A percentile compares a stretch with the other conserved stretches of the same genome.
These are phyloP conservation scores for Boletus sensibilis DNA, from an alignment of 768 basidiomycete species.

Conservation along the genomic window DNA sequence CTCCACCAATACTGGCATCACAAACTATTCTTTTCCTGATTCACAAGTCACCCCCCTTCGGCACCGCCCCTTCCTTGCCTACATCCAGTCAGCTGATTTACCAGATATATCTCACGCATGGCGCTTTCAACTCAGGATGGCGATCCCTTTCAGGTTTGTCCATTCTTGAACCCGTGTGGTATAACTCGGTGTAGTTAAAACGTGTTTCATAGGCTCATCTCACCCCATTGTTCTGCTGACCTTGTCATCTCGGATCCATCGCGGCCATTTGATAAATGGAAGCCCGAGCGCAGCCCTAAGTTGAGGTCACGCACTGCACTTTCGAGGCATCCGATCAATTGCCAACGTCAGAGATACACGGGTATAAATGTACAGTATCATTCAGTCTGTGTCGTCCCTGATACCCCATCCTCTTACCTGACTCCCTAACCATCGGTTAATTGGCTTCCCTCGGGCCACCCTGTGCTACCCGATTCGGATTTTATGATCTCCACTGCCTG, in stretches of 20 bases:
- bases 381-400: conserved; percentile 26
- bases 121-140: conserved; percentile 17
- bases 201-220: conserved; percentile 33
- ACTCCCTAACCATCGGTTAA: conserved; percentile 18
- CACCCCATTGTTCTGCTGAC: conserved; percentile 25
- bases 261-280: conserved; percentile 36
- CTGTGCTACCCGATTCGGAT: conserved; percentile 22
- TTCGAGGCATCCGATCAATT: conserved; percentile 33
- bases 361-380: conserved; percentile 32
- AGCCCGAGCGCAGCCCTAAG: conserved; percentile 30
- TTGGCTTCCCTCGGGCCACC: conserved; percentile 15
- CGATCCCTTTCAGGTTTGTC: conserved; percentile 24
- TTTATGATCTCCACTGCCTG: conserved; percentile 33
- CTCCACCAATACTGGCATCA: conserved; percentile 17
- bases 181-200: conserved; percentile 23
- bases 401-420: conserved; percentile 25
- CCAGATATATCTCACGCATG: conserved; percentile 31
- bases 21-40: conserved; percentile 24
- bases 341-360: conserved; percentile 31
- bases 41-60: conserved; percentile 23
- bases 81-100: conserved; percentile 28
- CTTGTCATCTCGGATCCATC: conserved; percentile 26
- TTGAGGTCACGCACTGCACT: conserved; percentile 25
- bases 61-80: conserved; percentile 23
- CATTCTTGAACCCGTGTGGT: conserved; percentile 24